Evolutionary conservation across 2,329 filamentous ascomycete species (phyloP).

Genomic region (Epichloe gansuensis): DNA sequence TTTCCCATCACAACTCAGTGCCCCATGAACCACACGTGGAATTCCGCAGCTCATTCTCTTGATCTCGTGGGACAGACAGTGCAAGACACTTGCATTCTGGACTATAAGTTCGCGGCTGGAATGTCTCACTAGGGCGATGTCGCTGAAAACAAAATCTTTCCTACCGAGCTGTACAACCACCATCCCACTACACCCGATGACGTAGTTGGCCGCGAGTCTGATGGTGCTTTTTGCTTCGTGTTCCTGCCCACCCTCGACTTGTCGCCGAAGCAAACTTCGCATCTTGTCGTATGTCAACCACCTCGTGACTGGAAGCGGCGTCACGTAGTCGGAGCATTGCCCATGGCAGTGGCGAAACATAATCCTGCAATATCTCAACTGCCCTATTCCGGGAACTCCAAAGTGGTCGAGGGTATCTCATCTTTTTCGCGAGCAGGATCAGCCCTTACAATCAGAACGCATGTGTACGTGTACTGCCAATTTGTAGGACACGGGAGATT

Average conservation of each 20-base stretch:
- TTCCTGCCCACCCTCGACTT: constrained; percentile 12
- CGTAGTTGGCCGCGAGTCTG: constrained; percentile 24
- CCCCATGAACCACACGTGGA: too few species aligned
- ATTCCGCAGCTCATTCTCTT: too few species aligned
- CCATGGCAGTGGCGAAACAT: constrained; percentile 24
- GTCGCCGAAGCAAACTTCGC: constrained; percentile 17
- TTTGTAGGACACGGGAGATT: neutral
- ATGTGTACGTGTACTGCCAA: neutral
- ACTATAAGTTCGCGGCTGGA: constrained; percentile 36
- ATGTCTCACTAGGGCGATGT: constrained; percentile 33
- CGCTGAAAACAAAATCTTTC: constrained; percentile 24
- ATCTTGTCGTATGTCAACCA: constrained; percentile 24
- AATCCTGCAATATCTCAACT: constrained; percentile 20
- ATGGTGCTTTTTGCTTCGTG: constrained; percentile 8
- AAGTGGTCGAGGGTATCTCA: constrained; percentile 13
- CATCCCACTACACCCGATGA: constrained; percentile 37
- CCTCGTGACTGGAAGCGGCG: constrained; percentile 27
- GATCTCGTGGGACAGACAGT: too few species aligned
- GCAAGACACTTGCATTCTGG: constrained; percentile 28
- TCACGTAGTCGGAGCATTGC: constrained; percentile 16
- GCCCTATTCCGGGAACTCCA: constrained; percentile 15
- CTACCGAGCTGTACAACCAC: constrained; percentile 28
- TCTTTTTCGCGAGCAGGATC: constrained; percentile 12
- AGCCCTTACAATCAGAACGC: constrained; percentile 11
- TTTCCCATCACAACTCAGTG: too few species aligned